Evolutionary conservation across 202 grass and related monocot species (phyloP), one percentile per base, ranked within the genome.

Genomic region (Setaria viridis): DNA sequence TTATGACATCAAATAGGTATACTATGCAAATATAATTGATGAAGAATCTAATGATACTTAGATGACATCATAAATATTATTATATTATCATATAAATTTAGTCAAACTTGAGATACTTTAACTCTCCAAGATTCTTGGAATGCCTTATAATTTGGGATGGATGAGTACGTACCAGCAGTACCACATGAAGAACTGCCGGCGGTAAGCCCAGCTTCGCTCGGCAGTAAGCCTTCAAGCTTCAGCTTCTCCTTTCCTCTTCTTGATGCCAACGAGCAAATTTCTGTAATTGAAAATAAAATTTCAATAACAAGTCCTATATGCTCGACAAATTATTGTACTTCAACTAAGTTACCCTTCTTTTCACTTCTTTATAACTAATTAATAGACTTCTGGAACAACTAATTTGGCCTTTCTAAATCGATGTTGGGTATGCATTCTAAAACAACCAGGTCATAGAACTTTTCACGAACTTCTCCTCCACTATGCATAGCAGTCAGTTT

Each of bases 241-340:
- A 17, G 50, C 15, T 53, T 17, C 15, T 53, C 50, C 50, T 53
- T 53, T 53, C 4, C 15, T 53, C 15, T 49, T 49, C 2, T 97
- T 92, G 11, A 97, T 59, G 42, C 67, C 88, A 4, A 94, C 79
- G 34, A 97, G 92, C 60, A 94, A 86, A 86, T 94, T 97, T 90
- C 90, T 97, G 82, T 45, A 62, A 33, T 84, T 90, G 2, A 20
- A 39, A 67, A 67, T 42, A 47, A 17, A 70, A 21, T 53, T 39
- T 34, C 7, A 72, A 76, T 75, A 34, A 71, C 1, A 34, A 60
- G 17, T 59, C 11, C 0, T 69, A 19, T 74, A 54, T 11, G 41
- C 48, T 32, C 5, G n/a, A 65, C 35, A 16, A 57, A 45, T 14
- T 7, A 33, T 65, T 39, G 20, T 11, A 39, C 4, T 39, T 48